These are phyloP conservation scores for Sphaerostilbella broomeana DNA, from an alignment of 2,329 filamentous ascomycete genomes.

Conservation along the genomic window DNA sequence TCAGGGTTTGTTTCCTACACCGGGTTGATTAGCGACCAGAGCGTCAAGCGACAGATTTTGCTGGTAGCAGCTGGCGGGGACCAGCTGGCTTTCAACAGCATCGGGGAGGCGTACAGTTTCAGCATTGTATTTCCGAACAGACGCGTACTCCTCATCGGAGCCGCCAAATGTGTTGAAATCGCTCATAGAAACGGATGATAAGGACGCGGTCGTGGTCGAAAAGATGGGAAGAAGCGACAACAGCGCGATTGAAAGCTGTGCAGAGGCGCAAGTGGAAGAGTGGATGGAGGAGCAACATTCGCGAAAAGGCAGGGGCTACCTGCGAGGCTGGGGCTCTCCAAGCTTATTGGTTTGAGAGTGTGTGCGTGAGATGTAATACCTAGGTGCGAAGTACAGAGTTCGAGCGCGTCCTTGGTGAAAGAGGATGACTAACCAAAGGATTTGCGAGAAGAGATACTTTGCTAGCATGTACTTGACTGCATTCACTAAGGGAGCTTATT, in stretches of 20 bases:
- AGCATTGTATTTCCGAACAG: conserved; percentile 70
- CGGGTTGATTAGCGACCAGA: conserved; percentile 17
- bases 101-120: conserved; percentile 56
- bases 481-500: background rate
- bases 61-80: background rate
- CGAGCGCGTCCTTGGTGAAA: too few species aligned
- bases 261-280: conserved; percentile 3
- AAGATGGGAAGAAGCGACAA: background rate
- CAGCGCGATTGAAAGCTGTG: conserved; percentile 4
- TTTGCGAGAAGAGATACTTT: too few species aligned
- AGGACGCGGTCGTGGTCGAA: background rate
- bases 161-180: conserved; percentile 65
- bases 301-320: conserved; percentile 5
- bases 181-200: conserved; percentile 46
- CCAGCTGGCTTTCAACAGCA: background rate
- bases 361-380: too few species aligned
- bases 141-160: conserved; percentile 72
- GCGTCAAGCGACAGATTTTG: background rate
- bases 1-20: conserved; percentile 64
- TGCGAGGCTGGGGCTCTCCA: conserved; percentile 4
- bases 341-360: background rate
- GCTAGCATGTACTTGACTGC: background rate
- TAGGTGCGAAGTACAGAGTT: too few species aligned
- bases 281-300: conserved; percentile 6
- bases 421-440: too few species aligned